Base-by-base conservation (phyloP, 352 stramenopile genomes). In the Phytophthora uliginosa region DNA sequence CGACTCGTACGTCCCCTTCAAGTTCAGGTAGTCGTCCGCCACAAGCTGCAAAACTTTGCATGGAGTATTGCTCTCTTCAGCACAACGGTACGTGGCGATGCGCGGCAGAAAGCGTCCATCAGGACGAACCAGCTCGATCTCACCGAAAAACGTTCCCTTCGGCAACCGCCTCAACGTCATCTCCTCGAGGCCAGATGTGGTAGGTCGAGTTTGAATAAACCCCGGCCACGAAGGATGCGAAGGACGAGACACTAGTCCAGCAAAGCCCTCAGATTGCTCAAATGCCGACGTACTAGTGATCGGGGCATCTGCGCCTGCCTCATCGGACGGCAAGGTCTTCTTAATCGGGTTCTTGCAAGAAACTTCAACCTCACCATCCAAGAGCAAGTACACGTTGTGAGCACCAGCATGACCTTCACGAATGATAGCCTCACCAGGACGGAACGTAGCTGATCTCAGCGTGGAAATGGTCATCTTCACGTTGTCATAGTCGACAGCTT, bases 381-480 rank as follows among this genome's bases (percentile, higher is more conserved):
- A 66, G 8, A 94, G 64, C 52, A 95, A 69, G 59, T 94, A 95
- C 33, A 94, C 87, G 38, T 94, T 88, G 53, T 92, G 82, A n/a
- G 84, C 86, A 13, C 79, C 85, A 42, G 73, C 70, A 36, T 93
- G 79, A 7, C 89, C 89, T 71, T 95, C 83, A 34, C 83, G 84
- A 45, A 94, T 94, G 53, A 95, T 94, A 0, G 88, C 77, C 31
- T 94, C 89, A 15, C 85, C 87, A 0, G 86, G 80, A 2, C 74
- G 66, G 60, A 90, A 95, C 10, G 77, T 91, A 45, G 80, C 87
- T 0, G 89, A 95, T 12, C 85, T 86, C 22, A 95, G 61, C 22
- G 85, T 93, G 20, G 84, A 95, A 40, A 95, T 95, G 5, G 84
- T 89, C 69, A 94, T 91, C 61, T 95, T 94, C 3, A 95, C 86